Percentiles rank a stretch among this genome's conserved stretches.
phyloP scores from a whole-genome alignment of 805 yeast genomes.

The Saccharomycopsis sp. region DNA sequence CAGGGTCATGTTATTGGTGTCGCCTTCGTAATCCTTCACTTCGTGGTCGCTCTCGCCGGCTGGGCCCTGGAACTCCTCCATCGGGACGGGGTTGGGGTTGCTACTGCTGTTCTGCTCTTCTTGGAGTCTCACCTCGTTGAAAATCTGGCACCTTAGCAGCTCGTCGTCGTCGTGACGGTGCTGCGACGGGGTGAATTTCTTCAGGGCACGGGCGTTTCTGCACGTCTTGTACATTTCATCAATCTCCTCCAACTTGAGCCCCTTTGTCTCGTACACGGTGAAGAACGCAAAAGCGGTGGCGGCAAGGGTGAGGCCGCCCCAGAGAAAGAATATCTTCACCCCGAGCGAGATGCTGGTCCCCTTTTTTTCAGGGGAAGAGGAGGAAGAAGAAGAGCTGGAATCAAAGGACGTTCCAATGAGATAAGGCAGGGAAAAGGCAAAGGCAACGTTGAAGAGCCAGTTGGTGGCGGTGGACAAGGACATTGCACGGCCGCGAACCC shows the following conservation, averaged over 20 bases:
- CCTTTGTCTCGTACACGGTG: constrained; percentile 70
- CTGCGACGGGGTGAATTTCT: constrained; percentile 6
- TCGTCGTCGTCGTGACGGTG: background rate
- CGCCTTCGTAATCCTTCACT: background rate
- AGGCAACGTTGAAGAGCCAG: constrained; percentile 70
- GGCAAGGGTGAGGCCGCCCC: constrained; percentile 62
- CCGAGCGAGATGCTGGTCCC: constrained; percentile 68
- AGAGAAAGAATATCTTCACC: constrained; percentile 62
- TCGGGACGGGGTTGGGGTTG: background rate
- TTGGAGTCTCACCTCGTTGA: background rate
- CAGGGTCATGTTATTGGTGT: background rate
- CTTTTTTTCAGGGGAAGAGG: too few species aligned
- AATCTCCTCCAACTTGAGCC: constrained; percentile 70
- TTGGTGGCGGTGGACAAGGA: constrained; percentile 70
- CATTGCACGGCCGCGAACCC: constrained; percentile 69
- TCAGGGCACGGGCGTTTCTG: constrained; percentile 25
- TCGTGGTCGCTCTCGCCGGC: constrained; percentile 1
- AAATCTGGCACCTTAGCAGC: background rate
- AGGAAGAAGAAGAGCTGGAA: constrained; percentile 31
- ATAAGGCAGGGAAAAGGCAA: constrained; percentile 70
- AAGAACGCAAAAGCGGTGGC: constrained; percentile 58
- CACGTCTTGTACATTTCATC: constrained; percentile 65
- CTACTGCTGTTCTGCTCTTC: background rate
- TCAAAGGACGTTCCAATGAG: constrained; percentile 59
- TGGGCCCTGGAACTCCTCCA: background rate